A percentile compares a stretch with the other conserved stretches of the same genome.
Evolutionary conservation across 192 early-diverging fungal genomes (phyloP).

Genomic region (Backusella liffmaniae): DNA sequence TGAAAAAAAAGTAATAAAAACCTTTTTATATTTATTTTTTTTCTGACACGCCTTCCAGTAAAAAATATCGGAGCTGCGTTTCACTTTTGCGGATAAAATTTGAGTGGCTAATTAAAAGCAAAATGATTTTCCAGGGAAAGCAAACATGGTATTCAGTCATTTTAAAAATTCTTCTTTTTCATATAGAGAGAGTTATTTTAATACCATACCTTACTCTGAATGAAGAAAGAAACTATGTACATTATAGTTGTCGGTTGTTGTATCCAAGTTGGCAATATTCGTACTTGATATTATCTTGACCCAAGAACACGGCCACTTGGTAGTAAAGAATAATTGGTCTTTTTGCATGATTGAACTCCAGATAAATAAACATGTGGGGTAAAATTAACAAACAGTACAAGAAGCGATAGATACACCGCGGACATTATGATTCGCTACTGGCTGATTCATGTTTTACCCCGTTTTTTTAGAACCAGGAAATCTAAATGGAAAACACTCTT

Average conservation of each 20-base stretch:
- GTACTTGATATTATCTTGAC: neutral
- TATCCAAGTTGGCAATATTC: neutral
- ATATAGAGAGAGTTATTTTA: neutral
- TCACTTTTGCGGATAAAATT: neutral
- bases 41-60: neutral
- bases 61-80: neutral
- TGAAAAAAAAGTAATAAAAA: neutral
- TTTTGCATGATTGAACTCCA: neutral
- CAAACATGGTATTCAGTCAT: neutral
- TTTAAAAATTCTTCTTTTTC: neutral
- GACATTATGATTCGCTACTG: neutral
- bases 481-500: neutral
- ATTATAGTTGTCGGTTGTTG: neutral
- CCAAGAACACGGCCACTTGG: neutral
- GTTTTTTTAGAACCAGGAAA: neutral
- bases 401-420: neutral
- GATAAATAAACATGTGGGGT: neutral
- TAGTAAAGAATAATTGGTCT: neutral
- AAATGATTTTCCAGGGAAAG: neutral
- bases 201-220: neutral
- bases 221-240: neutral
- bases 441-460: neutral
- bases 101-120: neutral
- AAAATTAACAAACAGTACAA: neutral
- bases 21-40: neutral